Conservation (phyloP, 2,329 filamentous ascomycete species). For the Neonectria neomacrospora region DNA sequence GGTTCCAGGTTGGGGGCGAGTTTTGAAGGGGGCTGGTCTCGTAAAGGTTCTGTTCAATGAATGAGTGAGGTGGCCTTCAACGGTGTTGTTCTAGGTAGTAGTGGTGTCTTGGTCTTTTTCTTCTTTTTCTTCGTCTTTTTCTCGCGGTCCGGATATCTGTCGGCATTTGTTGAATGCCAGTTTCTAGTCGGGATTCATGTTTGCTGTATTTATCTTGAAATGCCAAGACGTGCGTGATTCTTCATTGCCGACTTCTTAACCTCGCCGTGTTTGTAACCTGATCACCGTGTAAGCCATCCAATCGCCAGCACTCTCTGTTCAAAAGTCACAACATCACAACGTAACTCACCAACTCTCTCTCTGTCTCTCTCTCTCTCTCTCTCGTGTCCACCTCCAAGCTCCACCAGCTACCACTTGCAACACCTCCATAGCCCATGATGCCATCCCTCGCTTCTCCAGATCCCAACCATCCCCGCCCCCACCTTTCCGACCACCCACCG, state of each 20-base stretch:
- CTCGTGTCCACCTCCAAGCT: background rate
- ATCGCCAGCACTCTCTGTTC: too few species aligned
- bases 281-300: too few species aligned
- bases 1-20: slow-evolving; percentile 20
- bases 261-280: too few species aligned
- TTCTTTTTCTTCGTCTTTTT: too few species aligned
- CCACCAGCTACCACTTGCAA: slow-evolving; percentile 2
- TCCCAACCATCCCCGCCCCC: slow-evolving; percentile 21
- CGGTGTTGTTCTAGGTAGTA: background rate
- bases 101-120: background rate
- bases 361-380: background rate
- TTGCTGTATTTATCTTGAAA: background rate
- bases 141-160: too few species aligned
- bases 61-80: background rate
- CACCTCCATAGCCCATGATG: slow-evolving; percentile 3
- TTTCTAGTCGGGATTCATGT: background rate
- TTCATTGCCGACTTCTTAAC: background rate
- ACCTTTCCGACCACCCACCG: slow-evolving; percentile 22
- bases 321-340: background rate
- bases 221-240: background rate
- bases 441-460: background rate
- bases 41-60: background rate
- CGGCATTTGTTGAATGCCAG: too few species aligned
- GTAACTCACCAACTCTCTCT: background rate
- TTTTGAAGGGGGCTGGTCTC: background rate